Conservation (phyloP, 1,139 yeast species). For the Saccharomycopsis phalli region DNA sequence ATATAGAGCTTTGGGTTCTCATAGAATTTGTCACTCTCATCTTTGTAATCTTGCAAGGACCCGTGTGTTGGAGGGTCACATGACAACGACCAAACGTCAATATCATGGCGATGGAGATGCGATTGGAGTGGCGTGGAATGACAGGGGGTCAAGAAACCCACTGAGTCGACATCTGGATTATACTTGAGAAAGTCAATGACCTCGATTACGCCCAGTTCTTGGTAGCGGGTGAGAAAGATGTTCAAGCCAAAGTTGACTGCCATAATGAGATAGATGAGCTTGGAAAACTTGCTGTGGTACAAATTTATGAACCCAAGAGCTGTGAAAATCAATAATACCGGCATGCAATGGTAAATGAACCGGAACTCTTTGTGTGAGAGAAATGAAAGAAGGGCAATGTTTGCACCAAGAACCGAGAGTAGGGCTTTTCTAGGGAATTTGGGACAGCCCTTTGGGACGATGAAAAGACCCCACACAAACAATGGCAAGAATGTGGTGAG, state of each 20-base stretch:
- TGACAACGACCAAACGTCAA: slow-evolving; percentile 64
- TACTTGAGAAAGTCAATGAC: slow-evolving; percentile 47
- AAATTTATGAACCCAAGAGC: slow-evolving; percentile 28
- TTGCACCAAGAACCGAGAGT: slow-evolving; percentile 30
- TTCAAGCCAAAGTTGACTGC: slow-evolving; percentile 39
- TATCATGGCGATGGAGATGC: slow-evolving; percentile 53
- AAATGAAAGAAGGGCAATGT: slow-evolving; percentile 48
- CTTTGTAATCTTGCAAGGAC: slow-evolving; percentile 46
- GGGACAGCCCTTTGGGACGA: too few species aligned
- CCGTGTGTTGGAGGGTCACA: slow-evolving; percentile 80
- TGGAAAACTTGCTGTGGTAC: slow-evolving; percentile 7
- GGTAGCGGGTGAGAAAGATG: slow-evolving; percentile 48
- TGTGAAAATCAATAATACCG: slow-evolving; percentile 45
- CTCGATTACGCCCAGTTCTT: slow-evolving; percentile 80
- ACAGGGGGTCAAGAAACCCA: slow-evolving; percentile 88
- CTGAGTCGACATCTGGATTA: slow-evolving; percentile 35
- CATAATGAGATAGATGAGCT: slow-evolving; percentile 23
- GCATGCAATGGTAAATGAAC: slow-evolving; percentile 81
- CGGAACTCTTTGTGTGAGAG: slow-evolving; percentile 85
- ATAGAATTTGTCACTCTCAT: slow-evolving; percentile 81
- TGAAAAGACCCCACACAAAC: slow-evolving; percentile 32
- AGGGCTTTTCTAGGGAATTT: slow-evolving; percentile 18
- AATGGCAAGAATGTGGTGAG: slow-evolving; percentile 62
- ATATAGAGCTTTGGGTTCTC: slow-evolving; percentile 53
- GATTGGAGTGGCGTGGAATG: slow-evolving; percentile 97